Conservation (phyloP, 345 rosid species). For the Brassica incana region DNA sequence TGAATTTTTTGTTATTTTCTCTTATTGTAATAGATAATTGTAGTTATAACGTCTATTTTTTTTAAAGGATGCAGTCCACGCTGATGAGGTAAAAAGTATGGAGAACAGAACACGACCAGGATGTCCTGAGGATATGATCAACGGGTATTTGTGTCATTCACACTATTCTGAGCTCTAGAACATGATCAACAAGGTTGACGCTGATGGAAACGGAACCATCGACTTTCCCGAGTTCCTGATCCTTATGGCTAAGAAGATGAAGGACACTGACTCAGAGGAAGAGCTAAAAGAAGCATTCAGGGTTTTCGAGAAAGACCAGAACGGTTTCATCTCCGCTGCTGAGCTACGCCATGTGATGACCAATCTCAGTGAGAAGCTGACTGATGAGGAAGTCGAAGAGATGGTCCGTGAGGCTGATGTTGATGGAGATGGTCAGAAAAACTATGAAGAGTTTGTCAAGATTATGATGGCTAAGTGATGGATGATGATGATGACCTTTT, state of each 20-base stretch:
- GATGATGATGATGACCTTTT: not conserved
- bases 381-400: conserved; percentile 56
- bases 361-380: conserved; percentile 54
- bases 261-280: conserved; percentile 56
- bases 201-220: conserved; percentile 54
- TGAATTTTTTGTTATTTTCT: too few species aligned
- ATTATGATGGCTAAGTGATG: conserved; percentile 39
- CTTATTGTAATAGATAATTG: too few species aligned
- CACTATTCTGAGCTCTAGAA: too few species aligned
- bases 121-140: too few species aligned
- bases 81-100: too few species aligned
- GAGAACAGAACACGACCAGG: too few species aligned
- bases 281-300: conserved; percentile 42
- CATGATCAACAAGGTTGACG: conserved; percentile 59
- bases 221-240: conserved; percentile 54
- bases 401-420: conserved; percentile 53
- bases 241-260: conserved; percentile 52
- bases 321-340: conserved; percentile 53
- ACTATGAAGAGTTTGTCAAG: conserved; percentile 42
- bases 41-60: too few species aligned
- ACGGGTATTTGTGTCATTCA: too few species aligned
- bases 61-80: too few species aligned
- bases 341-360: conserved; percentile 58
- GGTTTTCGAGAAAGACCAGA: conserved; percentile 55
- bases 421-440: conserved; percentile 57